Conservation (phyloP, 129 eudicot species). For the Chrysanthemum lavandulifolium region DNA sequence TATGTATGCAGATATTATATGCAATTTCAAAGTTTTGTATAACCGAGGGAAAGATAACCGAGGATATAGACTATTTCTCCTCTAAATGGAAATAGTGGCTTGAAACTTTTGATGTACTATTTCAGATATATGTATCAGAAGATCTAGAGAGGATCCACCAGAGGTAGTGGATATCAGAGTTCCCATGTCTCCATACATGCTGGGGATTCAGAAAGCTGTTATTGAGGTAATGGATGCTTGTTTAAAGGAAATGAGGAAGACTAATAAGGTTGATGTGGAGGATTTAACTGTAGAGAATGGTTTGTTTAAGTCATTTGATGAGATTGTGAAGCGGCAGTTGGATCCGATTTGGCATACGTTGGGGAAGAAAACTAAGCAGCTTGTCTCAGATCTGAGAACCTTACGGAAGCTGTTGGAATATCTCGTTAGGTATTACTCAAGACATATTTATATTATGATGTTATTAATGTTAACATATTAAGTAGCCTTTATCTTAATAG, state of each 20-base stretch:
- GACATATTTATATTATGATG: neutral
- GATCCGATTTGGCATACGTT: slow-evolving; percentile 97
- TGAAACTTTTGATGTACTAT: slow-evolving; percentile 5
- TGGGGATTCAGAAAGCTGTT: slow-evolving; percentile 90
- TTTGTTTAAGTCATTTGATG: slow-evolving; percentile 95
- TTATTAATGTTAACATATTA: neutral
- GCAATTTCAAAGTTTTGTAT: too few relatives aligned
- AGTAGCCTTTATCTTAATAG: neutral
- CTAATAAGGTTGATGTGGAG: slow-evolving; percentile 94
- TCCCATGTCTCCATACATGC: slow-evolving; percentile 75
- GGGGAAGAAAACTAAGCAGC: slow-evolving; percentile 96
- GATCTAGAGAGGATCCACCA: slow-evolving; percentile 89
- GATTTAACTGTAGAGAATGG: slow-evolving; percentile 95
- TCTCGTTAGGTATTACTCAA: slow-evolving; percentile 65
- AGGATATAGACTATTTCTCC: neutral
- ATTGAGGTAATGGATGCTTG: slow-evolving; percentile 98
- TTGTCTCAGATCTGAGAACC: slow-evolving; percentile 92
- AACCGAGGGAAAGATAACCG: too few relatives aligned
- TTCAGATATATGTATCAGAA: slow-evolving; percentile 75
- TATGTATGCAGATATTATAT: neutral
- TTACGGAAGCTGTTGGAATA: slow-evolving; percentile 87
- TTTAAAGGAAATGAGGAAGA: slow-evolving; percentile 97
- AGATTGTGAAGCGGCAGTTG: slow-evolving; percentile 81
- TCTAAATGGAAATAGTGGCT: neutral
- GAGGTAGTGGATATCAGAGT: slow-evolving; percentile 93